These are phyloP conservation scores for Metschnikowia dekortorum DNA, from an alignment of 805 yeast genomes.

Conservation along the genomic window DNA sequence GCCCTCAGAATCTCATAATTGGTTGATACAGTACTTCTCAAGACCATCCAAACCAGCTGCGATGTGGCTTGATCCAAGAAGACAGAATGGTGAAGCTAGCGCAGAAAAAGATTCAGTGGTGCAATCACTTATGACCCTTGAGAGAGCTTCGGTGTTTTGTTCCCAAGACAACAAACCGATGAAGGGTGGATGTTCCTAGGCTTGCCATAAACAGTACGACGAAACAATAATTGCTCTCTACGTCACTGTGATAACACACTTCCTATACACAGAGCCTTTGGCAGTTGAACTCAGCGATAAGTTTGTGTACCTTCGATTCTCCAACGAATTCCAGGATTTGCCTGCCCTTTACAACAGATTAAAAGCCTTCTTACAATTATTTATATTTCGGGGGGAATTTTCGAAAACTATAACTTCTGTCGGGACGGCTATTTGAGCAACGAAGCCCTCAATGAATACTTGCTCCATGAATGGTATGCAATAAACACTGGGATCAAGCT, in stretches of 20 bases:
- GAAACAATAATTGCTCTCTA: slow-evolving; percentile 64
- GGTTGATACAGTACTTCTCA: too few species aligned
- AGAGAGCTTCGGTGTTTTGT: too few species aligned
- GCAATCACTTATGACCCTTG: too few species aligned
- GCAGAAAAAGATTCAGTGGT: too few species aligned
- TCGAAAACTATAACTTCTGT: slow-evolving; percentile 46
- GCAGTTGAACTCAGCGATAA: slow-evolving; percentile 52
- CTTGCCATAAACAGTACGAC: slow-evolving; percentile 69
- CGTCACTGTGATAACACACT: slow-evolving; percentile 54
- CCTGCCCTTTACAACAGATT: slow-evolving; percentile 46
- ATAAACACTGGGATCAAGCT: too few species aligned
- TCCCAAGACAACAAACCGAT: slow-evolving; percentile 24
- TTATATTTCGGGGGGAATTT: slow-evolving; percentile 35
- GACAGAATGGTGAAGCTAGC: too few species aligned
- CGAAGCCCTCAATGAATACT: slow-evolving; percentile 41
- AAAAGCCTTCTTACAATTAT: slow-evolving; percentile 46
- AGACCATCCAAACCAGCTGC: too few species aligned
- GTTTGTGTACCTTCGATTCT: slow-evolving; percentile 61
- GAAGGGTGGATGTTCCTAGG: slow-evolving; percentile 65
- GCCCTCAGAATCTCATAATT: too few species aligned
- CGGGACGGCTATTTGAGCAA: slow-evolving; percentile 44
- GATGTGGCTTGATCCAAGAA: too few species aligned
- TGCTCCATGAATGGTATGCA: too few species aligned
- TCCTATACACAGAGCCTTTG: slow-evolving; percentile 73
- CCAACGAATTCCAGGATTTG: slow-evolving; percentile 66